Conservation (phyloP, 1,284 basidiomycete species). For the Cutaneotrichosporon sp. region DNA sequence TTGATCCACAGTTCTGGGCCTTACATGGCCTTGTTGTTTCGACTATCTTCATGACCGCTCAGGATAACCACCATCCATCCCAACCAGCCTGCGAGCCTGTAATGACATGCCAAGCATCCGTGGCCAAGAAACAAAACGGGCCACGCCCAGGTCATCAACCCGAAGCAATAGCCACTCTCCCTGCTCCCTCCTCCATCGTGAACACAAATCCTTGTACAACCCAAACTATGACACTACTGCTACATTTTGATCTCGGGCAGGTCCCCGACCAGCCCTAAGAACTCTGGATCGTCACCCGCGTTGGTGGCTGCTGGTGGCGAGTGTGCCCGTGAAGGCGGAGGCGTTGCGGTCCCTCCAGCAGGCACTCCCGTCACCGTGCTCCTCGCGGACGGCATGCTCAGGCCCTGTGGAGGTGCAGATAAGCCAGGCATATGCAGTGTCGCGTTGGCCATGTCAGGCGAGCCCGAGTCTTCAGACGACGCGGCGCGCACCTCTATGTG, state of each 20-base stretch:
- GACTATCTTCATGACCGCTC: too few species aligned
- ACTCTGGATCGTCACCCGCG: neutral
- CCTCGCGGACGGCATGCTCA: neutral
- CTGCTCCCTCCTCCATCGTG: neutral
- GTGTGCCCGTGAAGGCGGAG: neutral
- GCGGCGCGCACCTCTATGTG: neutral
- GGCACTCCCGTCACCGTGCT: neutral
- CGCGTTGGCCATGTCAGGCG: neutral
- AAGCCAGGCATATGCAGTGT: neutral
- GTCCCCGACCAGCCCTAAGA: constrained; percentile 17
- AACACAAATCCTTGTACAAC: constrained; percentile 3
- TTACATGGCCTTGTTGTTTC: too few species aligned
- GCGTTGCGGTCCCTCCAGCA: neutral
- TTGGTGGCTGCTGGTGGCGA: neutral
- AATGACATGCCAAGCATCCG: too few species aligned
- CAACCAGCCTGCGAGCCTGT: too few species aligned
- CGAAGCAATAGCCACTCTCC: too few species aligned
- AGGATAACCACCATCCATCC: too few species aligned
- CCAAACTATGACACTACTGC: constrained; percentile 1
- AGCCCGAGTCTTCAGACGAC: neutral
- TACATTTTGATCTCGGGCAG: constrained; percentile 16
- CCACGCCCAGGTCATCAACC: too few species aligned
- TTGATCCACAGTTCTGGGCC: too few species aligned
- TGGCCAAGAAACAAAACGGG: too few species aligned
- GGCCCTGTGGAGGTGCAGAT: neutral